Base-by-base conservation (phyloP, 257 asterid genomes). In the Craterostigma plantagineum region DNA sequence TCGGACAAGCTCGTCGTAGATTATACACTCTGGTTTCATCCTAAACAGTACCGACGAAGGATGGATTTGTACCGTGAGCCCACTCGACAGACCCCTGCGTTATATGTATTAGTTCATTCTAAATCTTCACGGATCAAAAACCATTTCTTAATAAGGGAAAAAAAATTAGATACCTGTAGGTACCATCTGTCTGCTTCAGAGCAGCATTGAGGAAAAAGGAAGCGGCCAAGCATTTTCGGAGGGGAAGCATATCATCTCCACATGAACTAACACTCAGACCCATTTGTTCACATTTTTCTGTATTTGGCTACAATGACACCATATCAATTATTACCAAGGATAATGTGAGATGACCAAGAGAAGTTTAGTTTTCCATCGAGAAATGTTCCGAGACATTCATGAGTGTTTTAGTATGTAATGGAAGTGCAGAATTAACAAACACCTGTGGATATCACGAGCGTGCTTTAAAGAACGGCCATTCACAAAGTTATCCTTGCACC, bases 391-490 rank as follows among this genome's bases (percentile, higher is more conserved):
- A 38, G 41, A 35, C n/a, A n/a, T n/a, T n/a, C n/a, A n/a, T n/a
- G n/a, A n/a, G 9, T 11, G 37, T 11, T 34, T 6, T 34, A 34
- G 7, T 9, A 12, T 9, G 7, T 38, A 38, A 4, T 3, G 43
- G 43, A 41, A 14, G 33, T 34, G 45, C 30, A 23, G 30, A 51
- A 46, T 46, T 34, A 13, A 53, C 14, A 55, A 63, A 49, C 18
- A 86, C 97, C 95, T 74, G 92, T 82, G 95, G 55, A 79, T 65
- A 63, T 87, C 91, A 34, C 81, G 92, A 54, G 95, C 98, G 63
- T 82, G 85, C 65, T 68, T 76, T 53, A 87, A 57, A 47, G 98
- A 87, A 63, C 98, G 93, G 53, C 78, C 55, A 62, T 83, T 87
- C 52, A 87, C 73, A 44, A 74, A 87, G 54, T 82, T 87, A 39